Evolutionary conservation across 495 filamentous ascomycete genomes (phyloP).

Genomic region (Aspergillus cavernicola): DNA sequence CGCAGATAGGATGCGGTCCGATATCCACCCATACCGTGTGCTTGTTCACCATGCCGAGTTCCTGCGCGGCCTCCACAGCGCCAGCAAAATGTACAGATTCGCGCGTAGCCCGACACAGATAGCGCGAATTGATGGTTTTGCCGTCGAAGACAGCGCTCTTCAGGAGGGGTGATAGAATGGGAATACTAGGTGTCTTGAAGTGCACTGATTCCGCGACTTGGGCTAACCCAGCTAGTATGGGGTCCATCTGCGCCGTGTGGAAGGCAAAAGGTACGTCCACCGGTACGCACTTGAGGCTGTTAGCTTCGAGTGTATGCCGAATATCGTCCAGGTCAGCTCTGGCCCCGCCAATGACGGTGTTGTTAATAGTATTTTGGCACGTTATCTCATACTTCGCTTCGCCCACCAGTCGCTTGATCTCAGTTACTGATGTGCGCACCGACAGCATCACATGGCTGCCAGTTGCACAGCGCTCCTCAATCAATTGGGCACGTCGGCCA

Average conservation of each 20-base stretch:
- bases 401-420: slow-evolving; percentile 27
- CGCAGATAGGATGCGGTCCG: slow-evolving; percentile 38
- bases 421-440: slow-evolving; percentile 35
- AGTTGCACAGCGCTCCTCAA: slow-evolving; percentile 66
- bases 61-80: slow-evolving; percentile 52
- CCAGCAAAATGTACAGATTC: slow-evolving; percentile 70
- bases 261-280: slow-evolving; percentile 76
- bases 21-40: slow-evolving; percentile 36
- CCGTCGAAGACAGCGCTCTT: slow-evolving; percentile 52
- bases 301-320: slow-evolving; percentile 49
- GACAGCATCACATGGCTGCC: slow-evolving; percentile 66
- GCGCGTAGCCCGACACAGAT: slow-evolving; percentile 62
- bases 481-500: slow-evolving; percentile 71
- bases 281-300: slow-evolving; percentile 63
- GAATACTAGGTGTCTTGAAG: slow-evolving; percentile 58
- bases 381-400: slow-evolving; percentile 1
- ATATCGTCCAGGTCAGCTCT: slow-evolving; percentile 49
- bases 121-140: slow-evolving; percentile 51
- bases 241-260: slow-evolving; percentile 79
- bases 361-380: slow-evolving; percentile 23
- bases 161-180: slow-evolving; percentile 67
- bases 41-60: slow-evolving; percentile 19
- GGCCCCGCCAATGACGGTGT: slow-evolving; percentile 49
- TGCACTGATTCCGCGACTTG: slow-evolving; percentile 53
- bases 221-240: slow-evolving; percentile 65